Evolutionary conservation across 768 basidiomycete species (phyloP).

Genomic region (Russula abietina): DNA sequence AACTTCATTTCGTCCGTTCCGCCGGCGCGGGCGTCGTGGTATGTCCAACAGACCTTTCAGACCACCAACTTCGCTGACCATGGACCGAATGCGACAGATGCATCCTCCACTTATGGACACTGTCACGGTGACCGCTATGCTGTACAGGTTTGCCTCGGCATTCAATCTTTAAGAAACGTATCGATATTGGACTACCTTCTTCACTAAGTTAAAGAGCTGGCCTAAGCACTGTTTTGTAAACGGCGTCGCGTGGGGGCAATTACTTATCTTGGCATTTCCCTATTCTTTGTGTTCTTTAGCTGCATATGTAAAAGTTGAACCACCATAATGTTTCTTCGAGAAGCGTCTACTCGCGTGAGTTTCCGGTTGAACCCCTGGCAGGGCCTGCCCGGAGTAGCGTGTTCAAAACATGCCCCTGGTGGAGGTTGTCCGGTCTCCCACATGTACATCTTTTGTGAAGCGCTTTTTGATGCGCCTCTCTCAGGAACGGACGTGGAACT

Average conservation of each 20-base stretch:
- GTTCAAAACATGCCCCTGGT: constrained; percentile 16
- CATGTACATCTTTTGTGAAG: constrained; percentile 13
- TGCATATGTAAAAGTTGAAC: constrained; percentile 23
- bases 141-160: constrained; percentile 68
- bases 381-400: constrained; percentile 19
- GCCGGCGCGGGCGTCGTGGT: constrained; percentile 82
- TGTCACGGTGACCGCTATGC: constrained; percentile 78
- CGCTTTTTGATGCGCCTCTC: constrained; percentile 10
- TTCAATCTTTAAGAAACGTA: constrained; percentile 35
- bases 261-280: constrained; percentile 25
- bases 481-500: constrained; percentile 12
- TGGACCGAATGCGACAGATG: constrained; percentile 43
- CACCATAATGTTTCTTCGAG: constrained; percentile 22
- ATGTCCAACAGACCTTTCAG: constrained; percentile 27
- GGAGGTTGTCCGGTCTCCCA: constrained; percentile 15
- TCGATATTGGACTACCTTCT: constrained; percentile 12
- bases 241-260: constrained; percentile 17
- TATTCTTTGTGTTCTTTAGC: constrained; percentile 15
- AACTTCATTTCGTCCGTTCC: constrained; percentile 73
- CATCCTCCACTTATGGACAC: constrained; percentile 89
- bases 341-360: constrained; percentile 16
- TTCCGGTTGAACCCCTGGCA: constrained; percentile 16
- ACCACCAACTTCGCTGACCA: constrained; percentile 17
- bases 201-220: constrained; percentile 22
- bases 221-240: constrained; percentile 19